Percentiles rank a stretch among this genome's conserved stretches.
Conservation (phyloP, 1,139 yeast species). For the Debaryomyces subglobosus region DNA sequence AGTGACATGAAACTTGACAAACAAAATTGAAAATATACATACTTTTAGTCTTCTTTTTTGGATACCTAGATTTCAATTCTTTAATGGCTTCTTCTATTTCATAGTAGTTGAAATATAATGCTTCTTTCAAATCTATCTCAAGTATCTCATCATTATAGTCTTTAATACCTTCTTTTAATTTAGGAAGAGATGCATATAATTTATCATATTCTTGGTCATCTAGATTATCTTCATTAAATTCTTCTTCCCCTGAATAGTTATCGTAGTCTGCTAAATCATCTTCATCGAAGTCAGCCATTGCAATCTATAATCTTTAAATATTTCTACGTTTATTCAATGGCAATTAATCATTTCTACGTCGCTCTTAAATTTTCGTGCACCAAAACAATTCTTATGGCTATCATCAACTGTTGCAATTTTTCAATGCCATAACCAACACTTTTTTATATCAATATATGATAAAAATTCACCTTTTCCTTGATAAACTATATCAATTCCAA, state of each 20-base stretch:
- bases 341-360: neutral
- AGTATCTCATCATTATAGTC: slow-evolving; percentile 49
- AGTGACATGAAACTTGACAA: slow-evolving; percentile 10
- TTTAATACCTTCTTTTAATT: slow-evolving; percentile 35
- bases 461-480: neutral
- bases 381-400: neutral
- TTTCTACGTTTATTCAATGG: neutral
- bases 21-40: slow-evolving; percentile 29
- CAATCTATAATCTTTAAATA: neutral
- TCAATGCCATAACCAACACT: neutral
- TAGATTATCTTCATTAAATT: slow-evolving; percentile 45
- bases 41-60: slow-evolving; percentile 45
- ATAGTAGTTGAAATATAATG: slow-evolving; percentile 63
- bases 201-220: slow-evolving; percentile 53
- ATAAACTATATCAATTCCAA: too few relatives aligned
- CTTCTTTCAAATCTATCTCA: slow-evolving; percentile 58
- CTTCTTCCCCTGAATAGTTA: slow-evolving; percentile 42
- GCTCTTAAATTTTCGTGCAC: neutral
- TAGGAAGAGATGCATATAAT: slow-evolving; percentile 46
- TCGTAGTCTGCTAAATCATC: slow-evolving; percentile 53
- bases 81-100: slow-evolving; percentile 55
- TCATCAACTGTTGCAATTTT: neutral
- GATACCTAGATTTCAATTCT: slow-evolving; percentile 51
- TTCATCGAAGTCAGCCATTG: slow-evolving; percentile 26
- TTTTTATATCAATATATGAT: neutral